Percentiles rank a stretch among this genome's conserved stretches.
phyloP scores from a whole-genome alignment of 108 stramenopile genomes.

The Skeletonema potamos region DNA sequence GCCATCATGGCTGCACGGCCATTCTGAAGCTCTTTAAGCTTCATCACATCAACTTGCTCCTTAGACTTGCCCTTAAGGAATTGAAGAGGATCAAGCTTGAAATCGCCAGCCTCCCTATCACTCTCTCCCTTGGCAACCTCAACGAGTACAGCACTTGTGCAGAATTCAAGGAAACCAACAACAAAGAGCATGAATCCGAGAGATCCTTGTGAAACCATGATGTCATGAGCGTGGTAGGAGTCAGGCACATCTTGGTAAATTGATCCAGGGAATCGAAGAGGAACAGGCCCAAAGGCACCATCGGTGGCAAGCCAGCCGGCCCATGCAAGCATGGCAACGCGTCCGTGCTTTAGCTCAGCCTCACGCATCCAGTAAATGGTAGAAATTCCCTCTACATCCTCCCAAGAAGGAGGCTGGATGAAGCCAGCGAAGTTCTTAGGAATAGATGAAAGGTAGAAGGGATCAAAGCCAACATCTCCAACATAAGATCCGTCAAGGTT shows the following conservation, averaged over 20 bases:
- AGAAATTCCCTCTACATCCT: slow-evolving; percentile 70
- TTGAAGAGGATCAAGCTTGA: slow-evolving; percentile 78
- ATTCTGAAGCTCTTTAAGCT: slow-evolving; percentile 90
- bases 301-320: slow-evolving; percentile 88
- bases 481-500: slow-evolving; percentile 86
- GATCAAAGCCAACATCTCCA: slow-evolving; percentile 95
- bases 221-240: slow-evolving; percentile 82
- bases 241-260: slow-evolving; percentile 78
- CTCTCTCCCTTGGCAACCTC: slow-evolving; percentile 90
- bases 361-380: slow-evolving; percentile 93
- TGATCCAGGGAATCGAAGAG: slow-evolving; percentile 82
- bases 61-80: slow-evolving; percentile 83
- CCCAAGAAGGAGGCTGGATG: slow-evolving; percentile 91
- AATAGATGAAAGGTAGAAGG: slow-evolving; percentile 89
- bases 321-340: slow-evolving; percentile 87
- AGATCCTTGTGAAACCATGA: slow-evolving; percentile 80
- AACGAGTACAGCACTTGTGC: slow-evolving; percentile 75
- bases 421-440: slow-evolving; percentile 92
- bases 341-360: slow-evolving; percentile 89
- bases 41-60: slow-evolving; percentile 73
- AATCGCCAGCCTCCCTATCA: slow-evolving; percentile 92
- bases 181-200: slow-evolving; percentile 76
- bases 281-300: slow-evolving; percentile 71
- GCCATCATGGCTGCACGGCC: slow-evolving; percentile 97
- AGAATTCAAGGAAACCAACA: slow-evolving; percentile 78